Percentiles rank a stretch among this genome's conserved stretches.
These are phyloP conservation scores for Beta macrorhiza DNA, from an alignment of 179 eudicot genomes.

Conservation along the genomic window DNA sequence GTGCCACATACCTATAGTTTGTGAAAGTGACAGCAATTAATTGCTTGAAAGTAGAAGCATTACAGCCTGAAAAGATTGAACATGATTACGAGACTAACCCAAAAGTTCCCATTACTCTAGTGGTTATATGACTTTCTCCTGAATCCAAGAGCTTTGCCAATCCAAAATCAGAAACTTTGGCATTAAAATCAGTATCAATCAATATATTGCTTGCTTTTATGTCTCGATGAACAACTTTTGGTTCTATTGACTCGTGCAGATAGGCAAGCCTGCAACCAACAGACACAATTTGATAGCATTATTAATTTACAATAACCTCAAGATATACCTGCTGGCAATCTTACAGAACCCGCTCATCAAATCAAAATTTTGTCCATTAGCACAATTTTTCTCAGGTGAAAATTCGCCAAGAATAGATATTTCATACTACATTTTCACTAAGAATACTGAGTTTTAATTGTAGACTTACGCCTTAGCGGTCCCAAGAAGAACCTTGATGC, in stretches of 20 bases:
- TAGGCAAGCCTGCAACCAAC: conserved; percentile 76
- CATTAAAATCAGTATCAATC: conserved; percentile 78
- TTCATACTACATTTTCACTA: background rate
- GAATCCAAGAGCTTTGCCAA: conserved; percentile 94
- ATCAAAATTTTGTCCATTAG: background rate
- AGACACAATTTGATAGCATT: conserved; percentile 8
- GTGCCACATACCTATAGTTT: conserved; percentile 76
- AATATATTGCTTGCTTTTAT: conserved; percentile 92
- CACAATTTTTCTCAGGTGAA: background rate
- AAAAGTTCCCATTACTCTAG: conserved; percentile 95
- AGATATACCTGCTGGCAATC: background rate
- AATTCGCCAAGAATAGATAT: background rate
- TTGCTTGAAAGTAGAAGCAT: background rate
- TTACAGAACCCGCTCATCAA: conserved; percentile 2
- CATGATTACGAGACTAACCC: conserved; percentile 51
- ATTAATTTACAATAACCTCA: background rate
- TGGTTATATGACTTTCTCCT: conserved; percentile 86
- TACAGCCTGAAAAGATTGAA: background rate
- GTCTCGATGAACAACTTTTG: conserved; percentile 91
- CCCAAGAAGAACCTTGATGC: conserved; percentile 88
- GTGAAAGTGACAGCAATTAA: conserved; percentile 7
- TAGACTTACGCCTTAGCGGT: conserved; percentile 84
- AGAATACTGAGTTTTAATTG: background rate
- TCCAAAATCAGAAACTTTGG: conserved; percentile 93
- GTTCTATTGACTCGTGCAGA: conserved; percentile 91